Percentiles rank a stretch among this genome's conserved stretches.
Conservation (phyloP, 179 eudicot genomes). For the Sideroxylon spinosum region DNA sequence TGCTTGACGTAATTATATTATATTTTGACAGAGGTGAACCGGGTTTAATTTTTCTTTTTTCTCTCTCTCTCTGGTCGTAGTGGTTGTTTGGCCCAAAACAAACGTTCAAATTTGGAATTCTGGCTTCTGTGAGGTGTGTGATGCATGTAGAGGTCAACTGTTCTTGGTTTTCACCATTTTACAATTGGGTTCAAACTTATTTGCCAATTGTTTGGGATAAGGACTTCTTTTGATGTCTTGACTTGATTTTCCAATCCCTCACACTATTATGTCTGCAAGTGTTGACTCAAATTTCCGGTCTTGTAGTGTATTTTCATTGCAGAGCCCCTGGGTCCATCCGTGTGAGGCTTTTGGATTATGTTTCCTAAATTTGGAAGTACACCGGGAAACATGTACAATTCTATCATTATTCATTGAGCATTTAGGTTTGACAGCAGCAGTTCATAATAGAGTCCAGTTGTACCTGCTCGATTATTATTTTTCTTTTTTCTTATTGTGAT, state of each 20-base stretch:
- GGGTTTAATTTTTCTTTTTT: neutral
- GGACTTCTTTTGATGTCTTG: constrained; percentile 6
- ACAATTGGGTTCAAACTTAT: neutral
- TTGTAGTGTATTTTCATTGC: too few relatives aligned
- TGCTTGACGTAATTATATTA: neutral
- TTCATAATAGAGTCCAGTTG: neutral
- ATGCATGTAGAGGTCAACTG: constrained; percentile 1
- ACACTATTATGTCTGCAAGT: too few relatives aligned
- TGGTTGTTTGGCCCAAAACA: neutral
- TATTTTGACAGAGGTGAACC: neutral
- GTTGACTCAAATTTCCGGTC: too few relatives aligned
- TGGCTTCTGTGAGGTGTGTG: neutral
- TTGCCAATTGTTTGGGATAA: constrained; percentile 1
- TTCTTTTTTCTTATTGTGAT: neutral
- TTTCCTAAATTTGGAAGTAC: neutral
- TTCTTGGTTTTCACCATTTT: neutral
- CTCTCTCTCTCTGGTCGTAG: neutral
- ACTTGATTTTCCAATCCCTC: neutral
- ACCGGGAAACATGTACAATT: neutral
- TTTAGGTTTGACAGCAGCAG: neutral
- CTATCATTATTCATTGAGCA: neutral
- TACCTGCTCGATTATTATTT: neutral
- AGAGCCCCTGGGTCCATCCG: too few relatives aligned
- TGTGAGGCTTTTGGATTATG: neutral
- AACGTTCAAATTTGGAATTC: neutral